Evolutionary conservation across 2,329 filamentous ascomycete species (phyloP).

Genomic region (Sporothrix mexicana): DNA sequence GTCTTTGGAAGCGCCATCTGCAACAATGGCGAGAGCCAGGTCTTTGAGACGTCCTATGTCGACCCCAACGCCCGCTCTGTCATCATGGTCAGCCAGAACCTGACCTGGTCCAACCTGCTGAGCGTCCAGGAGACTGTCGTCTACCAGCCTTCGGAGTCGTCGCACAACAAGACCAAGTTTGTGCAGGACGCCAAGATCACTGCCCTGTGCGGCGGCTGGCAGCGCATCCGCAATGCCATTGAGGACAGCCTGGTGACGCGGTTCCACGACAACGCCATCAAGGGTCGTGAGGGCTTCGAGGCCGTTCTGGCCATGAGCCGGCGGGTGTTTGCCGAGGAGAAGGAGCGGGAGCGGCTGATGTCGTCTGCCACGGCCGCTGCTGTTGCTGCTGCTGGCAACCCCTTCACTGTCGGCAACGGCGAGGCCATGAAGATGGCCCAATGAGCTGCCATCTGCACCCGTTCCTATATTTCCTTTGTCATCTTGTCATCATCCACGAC

Average conservation of each 20-base stretch:
- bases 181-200: slow-evolving; percentile 91
- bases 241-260: slow-evolving; percentile 86
- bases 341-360: slow-evolving; percentile 60
- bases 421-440: slow-evolving; percentile 29
- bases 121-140: slow-evolving; percentile 91
- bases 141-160: slow-evolving; percentile 66
- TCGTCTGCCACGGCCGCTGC: slow-evolving; percentile 37
- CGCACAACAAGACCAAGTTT: slow-evolving; percentile 73
- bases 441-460: neutral
- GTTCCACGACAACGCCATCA: slow-evolving; percentile 89
- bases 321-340: slow-evolving; percentile 88
- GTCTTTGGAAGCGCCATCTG: slow-evolving; percentile 71
- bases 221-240: slow-evolving; percentile 94
- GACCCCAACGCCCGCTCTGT: slow-evolving; percentile 82
- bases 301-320: slow-evolving; percentile 91
- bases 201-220: slow-evolving; percentile 93
- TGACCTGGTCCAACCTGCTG: slow-evolving; percentile 90
- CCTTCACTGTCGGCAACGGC: slow-evolving; percentile 31
- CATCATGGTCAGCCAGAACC: slow-evolving; percentile 94
- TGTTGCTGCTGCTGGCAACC: slow-evolving; percentile 37
- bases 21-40: slow-evolving; percentile 73
- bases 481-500: neutral
- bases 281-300: slow-evolving; percentile 94
- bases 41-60: slow-evolving; percentile 96
- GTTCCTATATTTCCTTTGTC: neutral